These are phyloP conservation scores for Auriscalpium vulgare DNA, from an alignment of 768 basidiomycete species.

Conservation along the genomic window DNA sequence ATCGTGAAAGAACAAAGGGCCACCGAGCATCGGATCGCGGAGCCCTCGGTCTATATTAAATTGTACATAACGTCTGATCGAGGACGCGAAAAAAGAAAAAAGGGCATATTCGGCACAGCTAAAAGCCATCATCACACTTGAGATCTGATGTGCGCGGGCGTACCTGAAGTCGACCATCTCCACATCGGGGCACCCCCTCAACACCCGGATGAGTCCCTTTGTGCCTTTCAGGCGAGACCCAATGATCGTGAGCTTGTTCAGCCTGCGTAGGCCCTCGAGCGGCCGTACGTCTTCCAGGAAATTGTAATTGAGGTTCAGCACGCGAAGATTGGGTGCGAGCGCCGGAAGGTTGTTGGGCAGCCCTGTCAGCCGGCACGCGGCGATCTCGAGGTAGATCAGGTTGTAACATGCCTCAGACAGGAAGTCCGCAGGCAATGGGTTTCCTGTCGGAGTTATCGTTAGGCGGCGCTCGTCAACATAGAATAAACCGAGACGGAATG, in stretches of 20 bases:
- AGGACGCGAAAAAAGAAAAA: neutral
- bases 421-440: constrained; percentile 54
- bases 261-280: constrained; percentile 62
- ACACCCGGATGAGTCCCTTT: constrained; percentile 61
- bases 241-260: constrained; percentile 82
- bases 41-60: neutral
- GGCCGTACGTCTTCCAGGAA: constrained; percentile 70
- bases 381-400: constrained; percentile 86
- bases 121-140: neutral
- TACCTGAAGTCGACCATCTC: constrained; percentile 92
- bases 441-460: constrained; percentile 42
- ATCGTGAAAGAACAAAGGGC: neutral
- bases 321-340: constrained; percentile 77
- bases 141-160: constrained; percentile 17
- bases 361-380: constrained; percentile 70
- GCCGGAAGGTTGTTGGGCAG: constrained; percentile 63
- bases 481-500: constrained; percentile 4
- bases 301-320: constrained; percentile 95
- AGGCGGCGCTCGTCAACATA: constrained; percentile 15
- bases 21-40: neutral
- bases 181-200: constrained; percentile 66
- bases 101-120: neutral
- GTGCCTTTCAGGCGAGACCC: constrained; percentile 73
- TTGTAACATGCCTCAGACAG: constrained; percentile 76
- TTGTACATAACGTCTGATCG: neutral